These are phyloP conservation scores for Zopfochytrium polystomum DNA, from an alignment of 371 early-diverging fungal genomes.

Conservation along the genomic window DNA sequence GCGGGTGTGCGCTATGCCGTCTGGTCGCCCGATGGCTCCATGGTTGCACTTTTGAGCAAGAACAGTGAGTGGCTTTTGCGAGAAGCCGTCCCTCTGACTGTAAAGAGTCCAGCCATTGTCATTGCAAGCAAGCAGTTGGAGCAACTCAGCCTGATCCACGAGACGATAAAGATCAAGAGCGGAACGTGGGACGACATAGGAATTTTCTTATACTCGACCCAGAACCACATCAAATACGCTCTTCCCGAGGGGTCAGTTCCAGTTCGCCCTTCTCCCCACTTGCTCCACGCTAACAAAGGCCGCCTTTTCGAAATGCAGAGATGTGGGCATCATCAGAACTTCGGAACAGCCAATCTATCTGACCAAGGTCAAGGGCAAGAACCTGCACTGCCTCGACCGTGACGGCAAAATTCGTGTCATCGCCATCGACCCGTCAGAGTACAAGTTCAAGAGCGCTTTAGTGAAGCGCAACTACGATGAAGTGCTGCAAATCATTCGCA, in stretches of 20 bases:
- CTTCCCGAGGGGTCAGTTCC: conserved; percentile 76
- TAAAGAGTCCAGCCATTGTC: conserved; percentile 61
- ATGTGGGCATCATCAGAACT: conserved; percentile 93
- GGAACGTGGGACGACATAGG: conserved; percentile 92
- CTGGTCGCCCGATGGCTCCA: conserved; percentile 83
- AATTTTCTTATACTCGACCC: conserved; percentile 93
- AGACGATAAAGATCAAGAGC: conserved; percentile 96
- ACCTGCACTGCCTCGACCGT: conserved; percentile 80
- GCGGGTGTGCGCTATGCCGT: conserved; percentile 82
- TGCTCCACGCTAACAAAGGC: background rate
- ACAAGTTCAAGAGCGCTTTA: conserved; percentile 94
- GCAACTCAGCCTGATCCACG: conserved; percentile 83
- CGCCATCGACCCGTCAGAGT: conserved; percentile 95
- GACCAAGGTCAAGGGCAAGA: conserved; percentile 79
- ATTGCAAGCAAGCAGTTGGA: conserved; percentile 83
- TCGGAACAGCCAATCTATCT: conserved; percentile 92
- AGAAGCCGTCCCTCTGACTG: background rate
- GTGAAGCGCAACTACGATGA: conserved; percentile 84
- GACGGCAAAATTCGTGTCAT: conserved; percentile 80
- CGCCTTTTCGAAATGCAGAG: conserved; percentile 47
- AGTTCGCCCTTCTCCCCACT: background rate
- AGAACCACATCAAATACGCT: conserved; percentile 98
- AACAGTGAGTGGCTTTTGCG: conserved; percentile 62
- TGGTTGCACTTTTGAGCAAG: conserved; percentile 88
- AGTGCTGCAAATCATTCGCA: conserved; percentile 90